Evolutionary conservation across 2,329 filamentous ascomycete genomes (phyloP).

Genomic region (Aureobasidium lini): DNA sequence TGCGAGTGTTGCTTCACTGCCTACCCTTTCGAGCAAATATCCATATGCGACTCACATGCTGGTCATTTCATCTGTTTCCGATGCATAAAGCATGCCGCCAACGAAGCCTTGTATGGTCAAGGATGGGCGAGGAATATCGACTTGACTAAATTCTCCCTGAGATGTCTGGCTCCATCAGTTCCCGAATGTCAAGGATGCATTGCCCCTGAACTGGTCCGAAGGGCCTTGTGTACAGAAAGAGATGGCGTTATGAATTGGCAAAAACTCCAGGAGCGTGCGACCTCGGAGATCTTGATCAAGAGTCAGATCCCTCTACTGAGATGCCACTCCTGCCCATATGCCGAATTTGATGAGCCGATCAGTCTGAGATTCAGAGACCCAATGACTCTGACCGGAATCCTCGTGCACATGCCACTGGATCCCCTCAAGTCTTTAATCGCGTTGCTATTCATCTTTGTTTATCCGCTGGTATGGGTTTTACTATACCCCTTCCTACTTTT

Average conservation of each 20-base stretch:
- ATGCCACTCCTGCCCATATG: constrained; percentile 88
- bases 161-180: constrained; percentile 70
- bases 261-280: constrained; percentile 71
- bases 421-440: constrained; percentile 26
- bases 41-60: constrained; percentile 55
- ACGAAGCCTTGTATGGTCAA: constrained; percentile 87
- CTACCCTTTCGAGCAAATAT: constrained; percentile 64
- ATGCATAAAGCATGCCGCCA: constrained; percentile 74
- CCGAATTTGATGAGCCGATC: constrained; percentile 62
- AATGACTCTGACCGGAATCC: constrained; percentile 37
- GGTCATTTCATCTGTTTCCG: constrained; percentile 72
- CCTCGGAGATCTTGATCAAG: constrained; percentile 66
- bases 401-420: constrained; percentile 25
- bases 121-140: constrained; percentile 80
- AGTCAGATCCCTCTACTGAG: constrained; percentile 68
- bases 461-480: constrained; percentile 43
- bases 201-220: constrained; percentile 59
- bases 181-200: constrained; percentile 65
- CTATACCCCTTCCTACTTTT: constrained; percentile 36
- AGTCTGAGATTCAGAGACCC: constrained; percentile 27
- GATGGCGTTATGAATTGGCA: constrained; percentile 64
- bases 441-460: constrained; percentile 49
- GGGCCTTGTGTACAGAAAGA: constrained; percentile 62
- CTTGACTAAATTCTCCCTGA: constrained; percentile 62
- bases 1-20: constrained; percentile 73